Evolutionary conservation across 2,329 filamentous ascomycete genomes (phyloP), one percentile per base, ranked within the genome.

Genomic region (Pyricularia sp.): DNA sequence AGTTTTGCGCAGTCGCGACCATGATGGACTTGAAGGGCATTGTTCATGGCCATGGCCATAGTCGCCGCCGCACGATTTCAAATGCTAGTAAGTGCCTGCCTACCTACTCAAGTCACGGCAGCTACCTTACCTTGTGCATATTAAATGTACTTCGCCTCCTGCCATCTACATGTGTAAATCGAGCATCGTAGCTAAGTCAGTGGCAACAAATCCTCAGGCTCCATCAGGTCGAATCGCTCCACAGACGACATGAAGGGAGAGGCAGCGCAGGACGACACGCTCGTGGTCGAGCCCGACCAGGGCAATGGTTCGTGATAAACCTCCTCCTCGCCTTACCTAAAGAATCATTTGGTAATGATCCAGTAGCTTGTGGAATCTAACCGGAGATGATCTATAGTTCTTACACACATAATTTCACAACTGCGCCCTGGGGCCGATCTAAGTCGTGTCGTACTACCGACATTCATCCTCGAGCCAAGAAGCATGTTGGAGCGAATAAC

Each of bases 401-500:
- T 99, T 73, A 92, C 90, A 70, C 94, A 98, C 81, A 97, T 99
- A 80, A 98, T 99, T 77, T 97, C 94, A 68, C 95, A 99, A 81
- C 85, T 99, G 71, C 91, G 95, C 71, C 95, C 95, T 14, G 95
- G 95, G 72, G 95, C 95, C 75, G 95, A 99, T 79, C 84, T 99
- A 74, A 97, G 93, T 80, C 88, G 94, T 74, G 94, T 99, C 71
- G 94, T 95, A 50, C 84, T 99, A 69, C 95, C 95, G 59, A 99
- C 95, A 65, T 99, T 99, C 79, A 99, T 99, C 76, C 88, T 99
- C 74, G 95, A 99, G 80, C 95, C 95, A 28, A 90, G 94, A 76
- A 97, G 94, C 74, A 99, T 99, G 95, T 83, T 99, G 75, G 95
- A 99, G 81, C 89, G 95, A 74, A 99, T 99, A 78, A 99, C 95